phyloP scores from a whole-genome alignment of 108 stramenopile species.

The Cyclotella cryptica region DNA sequence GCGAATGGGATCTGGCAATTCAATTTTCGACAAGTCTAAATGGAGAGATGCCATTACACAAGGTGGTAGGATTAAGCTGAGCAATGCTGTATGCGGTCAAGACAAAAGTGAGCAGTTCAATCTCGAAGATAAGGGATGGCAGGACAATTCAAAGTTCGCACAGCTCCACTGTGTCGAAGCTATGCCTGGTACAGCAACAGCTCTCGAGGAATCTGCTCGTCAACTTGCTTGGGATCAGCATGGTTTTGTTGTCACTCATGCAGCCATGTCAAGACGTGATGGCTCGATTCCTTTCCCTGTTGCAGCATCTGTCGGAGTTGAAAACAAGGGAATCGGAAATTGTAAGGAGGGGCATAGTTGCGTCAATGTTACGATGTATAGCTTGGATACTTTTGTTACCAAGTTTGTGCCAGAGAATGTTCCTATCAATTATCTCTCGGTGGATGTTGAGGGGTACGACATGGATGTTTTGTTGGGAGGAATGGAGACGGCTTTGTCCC shows the following conservation, averaged over 20 bases:
- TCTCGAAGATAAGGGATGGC: neutral
- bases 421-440: constrained; percentile 24
- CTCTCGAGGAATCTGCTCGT: constrained; percentile 6
- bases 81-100: constrained; percentile 37
- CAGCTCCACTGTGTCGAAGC: constrained; percentile 65
- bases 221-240: constrained; percentile 26
- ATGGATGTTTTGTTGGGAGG: constrained; percentile 41
- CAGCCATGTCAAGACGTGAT: constrained; percentile 44
- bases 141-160: neutral
- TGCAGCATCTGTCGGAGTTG: constrained; percentile 29
- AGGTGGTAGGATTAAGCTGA: constrained; percentile 13
- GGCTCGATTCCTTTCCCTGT: constrained; percentile 44
- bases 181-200: constrained; percentile 54
- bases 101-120: constrained; percentile 24
- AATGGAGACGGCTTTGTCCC: neutral
- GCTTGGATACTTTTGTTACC: constrained; percentile 35
- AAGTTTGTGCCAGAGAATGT: constrained; percentile 13
- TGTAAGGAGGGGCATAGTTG: constrained; percentile 39
- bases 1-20: constrained; percentile 58
- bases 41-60: constrained; percentile 50
- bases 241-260: constrained; percentile 48
- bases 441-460: constrained; percentile 49
- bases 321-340: constrained; percentile 36
- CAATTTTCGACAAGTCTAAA: constrained; percentile 30
- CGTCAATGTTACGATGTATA: constrained; percentile 37